Evolutionary conservation across 768 basidiomycete genomes (phyloP), one percentile per base, ranked within the genome.

Genomic region (Lentinula aciculospora): DNA sequence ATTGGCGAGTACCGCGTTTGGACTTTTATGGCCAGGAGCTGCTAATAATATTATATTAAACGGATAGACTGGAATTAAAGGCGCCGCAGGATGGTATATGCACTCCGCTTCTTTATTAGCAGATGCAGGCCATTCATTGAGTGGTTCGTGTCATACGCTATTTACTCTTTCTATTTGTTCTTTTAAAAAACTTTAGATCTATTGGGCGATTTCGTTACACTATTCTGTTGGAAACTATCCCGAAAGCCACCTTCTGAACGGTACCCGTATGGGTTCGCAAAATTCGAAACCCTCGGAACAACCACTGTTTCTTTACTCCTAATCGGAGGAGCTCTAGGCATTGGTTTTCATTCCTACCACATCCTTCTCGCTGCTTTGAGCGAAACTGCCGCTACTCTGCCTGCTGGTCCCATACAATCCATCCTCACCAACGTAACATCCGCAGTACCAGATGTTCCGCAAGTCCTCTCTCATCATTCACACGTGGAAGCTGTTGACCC

Each of bases 261-360:
- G 62, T 98, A 93, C 68, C 94, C 94, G 1, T 94, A 87, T 61
- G 92, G 93, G 15, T 89, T 92, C 65, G 89, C 89, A 62, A 98
- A 98, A 72, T 96, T 94, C 63, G 96, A 99, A 72, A 94, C 94
- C 4, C 76, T 98, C 23, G 96, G 96, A 47, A 96, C 95, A n/a
- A 83, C 91, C 2, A 83, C 89, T 36, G 88, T 53, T 5, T 91
- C 94, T 1, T 73, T 97, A 49, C 81, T 98, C 31, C 82, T 99
- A 59, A 84, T 94, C 57, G 86, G 86, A 4, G 92, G 91, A 56
- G 88, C 89, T 2, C 76, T 89, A 17, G 91, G 89, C 55, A 89
- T 94, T 53, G 93, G 93, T 9, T 81, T 95, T 63, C 95, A 98
- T 74, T 94, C 94, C 2, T 94, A 90, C 64, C 79, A 88, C 69